These are phyloP conservation scores for Boletus tomentosulus DNA, from an alignment of 768 basidiomycete genomes.

Conservation along the genomic window DNA sequence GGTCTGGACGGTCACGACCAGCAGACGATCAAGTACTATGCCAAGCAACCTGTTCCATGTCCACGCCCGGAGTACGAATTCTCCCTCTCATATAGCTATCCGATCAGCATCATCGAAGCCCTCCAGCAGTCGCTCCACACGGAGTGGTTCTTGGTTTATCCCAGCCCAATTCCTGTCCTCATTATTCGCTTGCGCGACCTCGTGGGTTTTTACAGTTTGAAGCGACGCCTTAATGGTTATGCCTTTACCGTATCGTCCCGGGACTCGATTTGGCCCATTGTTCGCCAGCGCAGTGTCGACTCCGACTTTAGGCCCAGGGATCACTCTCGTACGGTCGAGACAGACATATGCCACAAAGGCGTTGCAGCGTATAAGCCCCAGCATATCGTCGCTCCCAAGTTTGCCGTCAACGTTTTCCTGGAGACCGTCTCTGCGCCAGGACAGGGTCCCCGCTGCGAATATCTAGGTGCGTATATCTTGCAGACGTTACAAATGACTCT, in stretches of 20 bases:
- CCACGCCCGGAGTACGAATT: not conserved
- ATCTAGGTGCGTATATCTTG: conserved; percentile 27
- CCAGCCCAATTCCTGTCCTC: conserved; percentile 19
- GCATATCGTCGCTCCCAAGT: conserved; percentile 13
- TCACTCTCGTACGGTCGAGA: not conserved
- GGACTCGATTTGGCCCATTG: conserved; percentile 12
- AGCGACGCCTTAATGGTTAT: not conserved
- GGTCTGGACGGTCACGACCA: conserved; percentile 1
- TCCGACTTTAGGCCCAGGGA: conserved; percentile 2
- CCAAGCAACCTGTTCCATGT: not conserved
- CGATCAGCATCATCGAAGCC: conserved; percentile 5
- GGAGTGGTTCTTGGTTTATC: conserved; percentile 10
- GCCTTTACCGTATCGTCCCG: conserved; percentile 7
- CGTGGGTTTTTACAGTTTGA: conserved; percentile 2
- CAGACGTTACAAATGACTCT: not conserved
- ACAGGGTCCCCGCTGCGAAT: conserved; percentile 6
- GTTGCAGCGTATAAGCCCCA: conserved; percentile 10
- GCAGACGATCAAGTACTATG: conserved; percentile 10
- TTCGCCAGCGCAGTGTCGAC: conserved; percentile 15
- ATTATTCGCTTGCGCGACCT: conserved; percentile 17
- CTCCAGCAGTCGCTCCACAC: conserved; percentile 9
- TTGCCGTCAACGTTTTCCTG: conserved; percentile 27
- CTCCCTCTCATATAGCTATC: not conserved
- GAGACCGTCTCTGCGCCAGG: not conserved
- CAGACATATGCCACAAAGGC: not conserved